phyloP scores from a whole-genome alignment of 2,329 filamentous ascomycete genomes.

The Fusarium sp. region DNA sequence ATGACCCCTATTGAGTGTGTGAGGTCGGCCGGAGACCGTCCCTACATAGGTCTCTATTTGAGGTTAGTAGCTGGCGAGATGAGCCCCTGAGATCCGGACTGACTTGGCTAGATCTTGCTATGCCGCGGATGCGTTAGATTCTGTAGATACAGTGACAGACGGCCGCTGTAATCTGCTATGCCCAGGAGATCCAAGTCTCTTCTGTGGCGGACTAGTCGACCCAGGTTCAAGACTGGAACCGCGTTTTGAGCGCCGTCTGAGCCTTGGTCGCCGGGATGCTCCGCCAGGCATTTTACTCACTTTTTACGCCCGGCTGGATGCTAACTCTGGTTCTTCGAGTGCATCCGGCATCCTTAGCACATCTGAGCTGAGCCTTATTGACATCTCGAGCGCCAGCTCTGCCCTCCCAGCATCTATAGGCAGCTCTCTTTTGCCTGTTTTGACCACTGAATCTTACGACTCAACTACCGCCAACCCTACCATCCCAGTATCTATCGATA shows the following conservation, averaged over 20 bases:
- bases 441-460: not conserved
- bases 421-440: not conserved
- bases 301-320: conserved; percentile 14
- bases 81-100: not conserved
- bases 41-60: conserved; percentile 22
- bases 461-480: not conserved
- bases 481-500: not conserved
- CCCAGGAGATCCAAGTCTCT: conserved; percentile 31
- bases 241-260: not conserved
- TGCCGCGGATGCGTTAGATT: conserved; percentile 12
- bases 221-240: not conserved
- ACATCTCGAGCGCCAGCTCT: not conserved
- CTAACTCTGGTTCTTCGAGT: not conserved
- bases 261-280: conserved; percentile 13
- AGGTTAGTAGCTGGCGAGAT: conserved; percentile 7
- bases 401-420: not conserved
- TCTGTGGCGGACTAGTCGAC: conserved; percentile 28
- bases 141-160: not conserved
- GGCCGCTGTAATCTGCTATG: conserved; percentile 29
- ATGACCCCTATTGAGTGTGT: conserved; percentile 33
- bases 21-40: not conserved
- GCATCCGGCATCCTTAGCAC: not conserved
- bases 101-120: conserved; percentile 31
- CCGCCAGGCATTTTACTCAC: conserved; percentile 28
- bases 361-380: not conserved